phyloP scores from a whole-genome alignment of 192 early-diverging fungal species.

The Kappamyces sp. region DNA sequence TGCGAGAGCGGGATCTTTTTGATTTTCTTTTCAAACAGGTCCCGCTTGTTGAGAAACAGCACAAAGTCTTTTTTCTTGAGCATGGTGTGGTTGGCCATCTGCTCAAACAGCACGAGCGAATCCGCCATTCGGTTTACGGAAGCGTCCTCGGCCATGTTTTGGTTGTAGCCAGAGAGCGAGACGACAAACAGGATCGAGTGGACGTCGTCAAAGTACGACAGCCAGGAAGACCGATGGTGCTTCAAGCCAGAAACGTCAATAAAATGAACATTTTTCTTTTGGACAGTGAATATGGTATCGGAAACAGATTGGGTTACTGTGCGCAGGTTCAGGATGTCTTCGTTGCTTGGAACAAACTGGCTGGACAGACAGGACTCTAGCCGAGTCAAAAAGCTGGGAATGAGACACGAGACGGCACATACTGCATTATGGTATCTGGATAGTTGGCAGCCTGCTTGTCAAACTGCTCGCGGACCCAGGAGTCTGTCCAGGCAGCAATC shows the following conservation, averaged over 20 bases:
- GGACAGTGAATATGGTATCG: slow-evolving; percentile 31
- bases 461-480: too few species aligned
- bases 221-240: slow-evolving; percentile 22
- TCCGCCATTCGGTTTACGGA: slow-evolving; percentile 19
- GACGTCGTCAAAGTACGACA: slow-evolving; percentile 38
- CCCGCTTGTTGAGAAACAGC: slow-evolving; percentile 34
- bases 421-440: too few species aligned
- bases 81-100: not conserved
- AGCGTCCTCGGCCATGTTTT: slow-evolving; percentile 13
- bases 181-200: slow-evolving; percentile 20
- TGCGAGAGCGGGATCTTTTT: slow-evolving; percentile 2
- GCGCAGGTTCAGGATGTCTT: slow-evolving; percentile 36
- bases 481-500: too few species aligned
- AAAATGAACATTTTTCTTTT: slow-evolving; percentile 18
- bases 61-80: slow-evolving; percentile 19
- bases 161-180: slow-evolving; percentile 15
- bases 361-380: too few species aligned
- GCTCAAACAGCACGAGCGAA: slow-evolving; percentile 16
- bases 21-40: slow-evolving; percentile 27
- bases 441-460: too few species aligned
- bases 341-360: not conserved
- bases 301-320: slow-evolving; percentile 28
- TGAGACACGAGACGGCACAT: too few species aligned
- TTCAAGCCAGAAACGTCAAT: slow-evolving; percentile 12
- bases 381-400: too few species aligned